Percentiles rank a stretch among this genome's conserved stretches.
Evolutionary conservation across 2,329 filamentous ascomycete species (phyloP).

Genomic region (Colletotrichum sansevieriae): DNA sequence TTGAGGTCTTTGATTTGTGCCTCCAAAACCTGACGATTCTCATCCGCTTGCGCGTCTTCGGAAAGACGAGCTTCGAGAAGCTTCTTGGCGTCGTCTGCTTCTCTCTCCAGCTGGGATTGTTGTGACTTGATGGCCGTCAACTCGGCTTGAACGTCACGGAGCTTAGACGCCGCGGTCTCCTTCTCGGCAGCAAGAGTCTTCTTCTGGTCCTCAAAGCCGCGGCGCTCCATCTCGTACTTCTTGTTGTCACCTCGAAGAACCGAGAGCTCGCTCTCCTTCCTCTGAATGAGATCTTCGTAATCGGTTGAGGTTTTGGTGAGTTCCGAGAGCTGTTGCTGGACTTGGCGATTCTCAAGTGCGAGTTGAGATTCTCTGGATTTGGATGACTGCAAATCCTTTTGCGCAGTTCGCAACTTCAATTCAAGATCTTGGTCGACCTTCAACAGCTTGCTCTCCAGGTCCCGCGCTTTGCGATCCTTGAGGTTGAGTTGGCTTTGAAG

Average conservation of each 20-base stretch:
- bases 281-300: constrained; percentile 92
- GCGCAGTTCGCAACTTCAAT: constrained; percentile 81
- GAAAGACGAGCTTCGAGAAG: constrained; percentile 90
- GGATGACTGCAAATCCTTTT: constrained; percentile 82
- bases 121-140: constrained; percentile 88
- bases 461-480: constrained; percentile 90
- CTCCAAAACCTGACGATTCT: constrained; percentile 86
- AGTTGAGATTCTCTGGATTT: constrained; percentile 83
- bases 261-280: constrained; percentile 93
- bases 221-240: constrained; percentile 84
- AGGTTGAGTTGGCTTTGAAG: constrained; percentile 89
- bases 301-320: constrained; percentile 92
- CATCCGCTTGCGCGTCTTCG: constrained; percentile 86
- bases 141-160: constrained; percentile 89
- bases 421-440: constrained; percentile 91
- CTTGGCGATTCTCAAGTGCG: constrained; percentile 81
- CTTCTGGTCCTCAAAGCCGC: constrained; percentile 83
- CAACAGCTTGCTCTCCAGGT: constrained; percentile 86
- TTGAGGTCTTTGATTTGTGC: constrained; percentile 91
- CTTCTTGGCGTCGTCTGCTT: constrained; percentile 88
- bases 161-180: constrained; percentile 79
- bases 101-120: constrained; percentile 85
- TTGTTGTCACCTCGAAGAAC: constrained; percentile 88
- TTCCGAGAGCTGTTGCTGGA: constrained; percentile 87
- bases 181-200: constrained; percentile 79